phyloP scores from a whole-genome alignment of 768 basidiomycete species.

The Ramaria sp. region DNA sequence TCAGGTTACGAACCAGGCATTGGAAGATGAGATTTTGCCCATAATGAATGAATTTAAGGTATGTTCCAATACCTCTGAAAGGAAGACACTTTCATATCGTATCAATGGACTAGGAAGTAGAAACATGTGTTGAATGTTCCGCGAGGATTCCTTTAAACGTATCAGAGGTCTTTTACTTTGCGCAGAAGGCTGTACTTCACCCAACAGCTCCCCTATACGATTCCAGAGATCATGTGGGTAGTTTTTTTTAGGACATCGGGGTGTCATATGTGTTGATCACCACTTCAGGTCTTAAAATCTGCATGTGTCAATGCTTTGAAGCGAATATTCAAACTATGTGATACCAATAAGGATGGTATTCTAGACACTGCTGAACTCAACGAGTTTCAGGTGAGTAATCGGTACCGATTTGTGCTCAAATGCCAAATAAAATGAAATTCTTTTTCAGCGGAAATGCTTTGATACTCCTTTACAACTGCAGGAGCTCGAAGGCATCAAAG shows the following conservation, averaged over 20 bases:
- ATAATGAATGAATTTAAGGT: constrained; percentile 99
- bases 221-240: constrained; percentile 80
- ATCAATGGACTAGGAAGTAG: constrained; percentile 64
- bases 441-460: constrained; percentile 79
- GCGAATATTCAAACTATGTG: constrained; percentile 95
- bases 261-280: constrained; percentile 5
- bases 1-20: constrained; percentile 83
- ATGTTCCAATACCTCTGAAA: constrained; percentile 10
- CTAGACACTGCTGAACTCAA: constrained; percentile 87
- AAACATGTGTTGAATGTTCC: constrained; percentile 97
- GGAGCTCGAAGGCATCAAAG: constrained; percentile 94
- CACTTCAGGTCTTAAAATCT: constrained; percentile 73
- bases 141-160: constrained; percentile 84
- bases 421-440: constrained; percentile 10
- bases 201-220: constrained; percentile 97
- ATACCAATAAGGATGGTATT: constrained; percentile 87
- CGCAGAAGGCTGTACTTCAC: constrained; percentile 94
- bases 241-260: constrained; percentile 1
- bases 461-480: constrained; percentile 83
- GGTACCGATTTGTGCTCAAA: not conserved
- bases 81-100: not conserved
- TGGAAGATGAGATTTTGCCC: constrained; percentile 91
- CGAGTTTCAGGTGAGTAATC: constrained; percentile 74
- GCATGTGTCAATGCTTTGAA: constrained; percentile 79
- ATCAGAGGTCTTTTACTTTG: constrained; percentile 97